These are phyloP conservation scores for Microcyclosporella mali DNA, from an alignment of 2,329 filamentous ascomycete species.

Conservation along the genomic window DNA sequence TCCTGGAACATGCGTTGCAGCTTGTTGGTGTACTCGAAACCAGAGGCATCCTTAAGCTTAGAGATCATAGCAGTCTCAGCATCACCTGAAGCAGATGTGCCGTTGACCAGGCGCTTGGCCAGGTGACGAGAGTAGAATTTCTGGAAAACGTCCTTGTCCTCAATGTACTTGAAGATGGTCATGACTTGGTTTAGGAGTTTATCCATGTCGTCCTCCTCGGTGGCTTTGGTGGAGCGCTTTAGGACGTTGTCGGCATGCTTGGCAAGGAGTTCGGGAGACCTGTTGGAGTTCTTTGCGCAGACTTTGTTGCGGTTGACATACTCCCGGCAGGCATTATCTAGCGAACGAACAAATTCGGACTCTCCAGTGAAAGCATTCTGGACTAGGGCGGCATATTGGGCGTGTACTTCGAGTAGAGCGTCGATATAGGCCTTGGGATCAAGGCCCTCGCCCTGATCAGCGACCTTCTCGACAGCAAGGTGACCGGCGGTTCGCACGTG, in stretches of 20 bases:
- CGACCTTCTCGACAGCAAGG: conserved; percentile 83
- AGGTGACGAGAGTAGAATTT: conserved; percentile 98
- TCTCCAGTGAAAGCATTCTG: conserved; percentile 91
- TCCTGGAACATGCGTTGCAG: conserved; percentile 99
- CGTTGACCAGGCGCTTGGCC: conserved; percentile 88
- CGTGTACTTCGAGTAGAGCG: conserved; percentile 87
- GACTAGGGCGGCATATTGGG: conserved; percentile 84
- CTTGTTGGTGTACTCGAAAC: conserved; percentile 99
- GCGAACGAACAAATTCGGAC: conserved; percentile 89
- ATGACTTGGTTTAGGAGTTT: conserved; percentile 85
- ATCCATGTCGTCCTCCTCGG: conserved; percentile 90
- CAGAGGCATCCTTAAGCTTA: conserved; percentile 96
- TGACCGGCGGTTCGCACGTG: conserved; percentile 89
- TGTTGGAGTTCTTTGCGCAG: conserved; percentile 87
- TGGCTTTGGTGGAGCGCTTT: conserved; percentile 86
- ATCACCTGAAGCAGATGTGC: conserved; percentile 91
- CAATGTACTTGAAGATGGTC: conserved; percentile 99
- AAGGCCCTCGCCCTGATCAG: conserved; percentile 77
- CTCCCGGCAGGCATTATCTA: conserved; percentile 95
- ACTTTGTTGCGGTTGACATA: conserved; percentile 98
- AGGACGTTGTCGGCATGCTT: conserved; percentile 92
- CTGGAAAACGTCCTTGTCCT: conserved; percentile 99
- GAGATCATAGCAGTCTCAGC: conserved; percentile 99
- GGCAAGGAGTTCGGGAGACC: conserved; percentile 87
- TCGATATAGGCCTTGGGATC: conserved; percentile 75